A percentile compares a stretch with the other conserved stretches of the same genome.
phyloP scores from a whole-genome alignment of 2,329 filamentous ascomycete genomes.

The Colletotrichum liaoningense region DNA sequence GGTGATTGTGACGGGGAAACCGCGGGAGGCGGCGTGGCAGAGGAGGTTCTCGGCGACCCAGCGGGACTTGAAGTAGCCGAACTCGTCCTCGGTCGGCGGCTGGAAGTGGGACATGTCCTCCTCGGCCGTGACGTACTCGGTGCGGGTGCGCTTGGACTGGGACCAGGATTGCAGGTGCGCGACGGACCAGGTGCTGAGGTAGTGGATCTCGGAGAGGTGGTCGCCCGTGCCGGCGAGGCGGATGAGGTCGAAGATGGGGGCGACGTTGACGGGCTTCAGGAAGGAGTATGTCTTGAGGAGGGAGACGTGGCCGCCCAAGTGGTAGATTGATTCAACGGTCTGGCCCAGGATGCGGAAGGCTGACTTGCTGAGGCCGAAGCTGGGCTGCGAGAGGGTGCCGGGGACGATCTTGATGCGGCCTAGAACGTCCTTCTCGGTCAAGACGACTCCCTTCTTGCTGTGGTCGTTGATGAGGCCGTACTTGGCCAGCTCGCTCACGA shows the following conservation, averaged over 20 bases:
- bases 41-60: conserved; percentile 43
- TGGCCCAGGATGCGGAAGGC: conserved; percentile 40
- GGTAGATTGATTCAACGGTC: conserved; percentile 34
- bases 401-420: conserved; percentile 35
- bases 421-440: neutral
- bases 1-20: conserved; percentile 40
- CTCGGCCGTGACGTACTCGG: conserved; percentile 36
- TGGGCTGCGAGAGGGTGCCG: conserved; percentile 37
- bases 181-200: conserved; percentile 42
- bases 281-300: neutral
- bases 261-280: neutral
- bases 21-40: conserved; percentile 39
- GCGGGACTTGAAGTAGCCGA: conserved; percentile 43
- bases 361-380: conserved; percentile 40
- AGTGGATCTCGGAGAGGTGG: conserved; percentile 40
- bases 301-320: neutral
- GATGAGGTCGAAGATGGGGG: conserved; percentile 34
- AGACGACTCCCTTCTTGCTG: conserved; percentile 30
- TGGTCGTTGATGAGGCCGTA: conserved; percentile 36
- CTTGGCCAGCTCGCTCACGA: conserved; percentile 37
- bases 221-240: conserved; percentile 38
- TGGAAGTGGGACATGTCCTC: conserved; percentile 39
- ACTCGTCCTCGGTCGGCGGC: conserved; percentile 40
- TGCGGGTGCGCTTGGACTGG: conserved; percentile 35
- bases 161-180: conserved; percentile 41